Base-by-base conservation (phyloP, 208 protist genomes). In the Trypanosoma scelopori region DNA sequence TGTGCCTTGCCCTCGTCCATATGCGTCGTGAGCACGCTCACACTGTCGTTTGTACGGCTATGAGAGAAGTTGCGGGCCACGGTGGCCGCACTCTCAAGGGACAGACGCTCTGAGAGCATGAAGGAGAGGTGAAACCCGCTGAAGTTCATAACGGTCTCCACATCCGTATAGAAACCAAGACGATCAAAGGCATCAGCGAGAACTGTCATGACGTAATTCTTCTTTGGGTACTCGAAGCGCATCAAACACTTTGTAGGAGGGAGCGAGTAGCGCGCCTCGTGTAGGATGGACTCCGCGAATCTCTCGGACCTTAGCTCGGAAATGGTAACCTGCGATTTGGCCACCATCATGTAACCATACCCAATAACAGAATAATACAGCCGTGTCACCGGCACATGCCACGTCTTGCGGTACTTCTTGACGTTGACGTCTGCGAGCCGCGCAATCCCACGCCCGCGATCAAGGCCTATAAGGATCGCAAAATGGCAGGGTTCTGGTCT, bases 381-480 rank as follows among this genome's bases (percentile, higher is more conserved):
- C 0, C 87, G 73, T 1, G 57, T 55, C 35, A 94, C 49, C 12
- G 85, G 87, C 13, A 93, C 65, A 74, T 94, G 82, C 89, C 91
- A 97, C 50, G 84, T 91, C 78, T 94, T 94, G 49, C 89, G 80
- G 73, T 92, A 97, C 23, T 88, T 84, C 68, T 92, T 92, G 45
- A 93, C 85, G 63, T 92, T 94, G 18, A 97, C 91, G 62, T 97
- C 91, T 1, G 87, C 91, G 22, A 97, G 65, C 12, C 86, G 83
- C 60, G 93, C 84, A 25, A 95, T 70, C 2, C 82, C 80, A 30
- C 78, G 80, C 57, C 71, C 74, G 58, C 78, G 66, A 71, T 97
- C 87, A 27, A 94, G 62, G 59, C 91, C 91, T 65, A 95, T 91
- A 37, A 95, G 73, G 64, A 97, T 91, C 20, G 81, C 91, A 66